These are phyloP conservation scores for Phytophthora megakarya DNA, from an alignment of 352 stramenopile species.

Conservation along the genomic window DNA sequence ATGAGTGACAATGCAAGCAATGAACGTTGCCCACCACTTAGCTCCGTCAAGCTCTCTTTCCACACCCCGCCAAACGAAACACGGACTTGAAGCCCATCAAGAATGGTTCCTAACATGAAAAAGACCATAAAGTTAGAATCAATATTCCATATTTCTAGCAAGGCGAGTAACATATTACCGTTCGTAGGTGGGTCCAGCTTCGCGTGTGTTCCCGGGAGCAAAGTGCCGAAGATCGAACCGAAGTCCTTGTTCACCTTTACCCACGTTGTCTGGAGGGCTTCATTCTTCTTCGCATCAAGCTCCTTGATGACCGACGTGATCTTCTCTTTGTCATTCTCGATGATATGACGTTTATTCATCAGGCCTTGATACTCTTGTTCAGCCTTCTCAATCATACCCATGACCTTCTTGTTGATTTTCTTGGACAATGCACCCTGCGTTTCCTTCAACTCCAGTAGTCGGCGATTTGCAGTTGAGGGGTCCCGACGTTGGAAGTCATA, in stretches of 20 bases:
- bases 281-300: slow-evolving; percentile 99
- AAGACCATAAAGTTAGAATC: slow-evolving; percentile 17
- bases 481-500: slow-evolving; percentile 97
- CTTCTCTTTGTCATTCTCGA: slow-evolving; percentile 99
- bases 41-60: slow-evolving; percentile 99
- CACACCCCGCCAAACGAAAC: slow-evolving; percentile 99
- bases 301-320: slow-evolving; percentile 99
- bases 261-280: slow-evolving; percentile 96
- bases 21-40: slow-evolving; percentile 98
- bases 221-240: slow-evolving; percentile 98
- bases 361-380: slow-evolving; percentile 99
- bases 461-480: slow-evolving; percentile 78
- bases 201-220: slow-evolving; percentile 96
- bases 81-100: slow-evolving; percentile 97
- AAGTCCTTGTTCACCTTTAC: slow-evolving; percentile 99
- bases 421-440: slow-evolving; percentile 94
- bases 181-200: slow-evolving; percentile 98
- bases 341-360: slow-evolving; percentile 97
- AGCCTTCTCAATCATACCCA: slow-evolving; percentile 99
- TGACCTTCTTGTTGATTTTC: slow-evolving; percentile 99
- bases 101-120: slow-evolving; percentile 64
- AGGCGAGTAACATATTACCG: slow-evolving; percentile 38
- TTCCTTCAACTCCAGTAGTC: slow-evolving; percentile 92
- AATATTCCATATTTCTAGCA: neutral
- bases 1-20: slow-evolving; percentile 99